phyloP scores from a whole-genome alignment of 1,284 basidiomycete species.

The Tremellales sp. region DNA sequence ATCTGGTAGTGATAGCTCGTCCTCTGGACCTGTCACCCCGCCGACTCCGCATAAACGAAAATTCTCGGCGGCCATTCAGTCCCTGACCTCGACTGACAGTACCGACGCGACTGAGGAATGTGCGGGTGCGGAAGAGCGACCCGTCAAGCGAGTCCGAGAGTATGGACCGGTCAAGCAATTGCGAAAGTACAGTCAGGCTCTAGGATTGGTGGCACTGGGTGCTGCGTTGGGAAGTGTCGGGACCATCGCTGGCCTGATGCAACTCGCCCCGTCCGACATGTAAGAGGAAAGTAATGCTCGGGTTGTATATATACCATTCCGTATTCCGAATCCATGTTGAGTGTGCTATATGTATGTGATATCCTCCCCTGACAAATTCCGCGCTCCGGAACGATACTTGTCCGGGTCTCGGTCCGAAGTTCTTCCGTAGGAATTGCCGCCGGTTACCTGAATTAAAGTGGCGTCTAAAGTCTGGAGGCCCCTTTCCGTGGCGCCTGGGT shows the following conservation, averaged over 20 bases:
- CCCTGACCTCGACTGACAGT: not conserved
- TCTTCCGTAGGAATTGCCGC: too few species aligned
- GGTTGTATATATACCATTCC: too few species aligned
- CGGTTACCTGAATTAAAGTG: too few species aligned
- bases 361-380: too few species aligned
- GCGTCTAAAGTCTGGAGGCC: too few species aligned
- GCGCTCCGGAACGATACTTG: too few species aligned
- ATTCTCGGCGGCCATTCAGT: not conserved
- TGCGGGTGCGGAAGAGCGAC: not conserved
- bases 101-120: not conserved
- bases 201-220: constrained; percentile 27
- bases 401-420: too few species aligned
- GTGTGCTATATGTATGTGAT: too few species aligned
- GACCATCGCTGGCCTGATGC: constrained; percentile 35
- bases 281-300: too few species aligned
- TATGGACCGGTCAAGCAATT: not conserved
- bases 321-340: too few species aligned
- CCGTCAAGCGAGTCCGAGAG: not conserved
- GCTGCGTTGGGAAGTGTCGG: constrained; percentile 31
- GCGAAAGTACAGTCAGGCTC: constrained; percentile 1
- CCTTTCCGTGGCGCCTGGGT: too few species aligned
- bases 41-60: not conserved
- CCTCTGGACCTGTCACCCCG: not conserved
- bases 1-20: too few species aligned
- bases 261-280: constrained; percentile 32